Conservation (phyloP, 495 filamentous ascomycete genomes). For the Neurospora terricola region DNA sequence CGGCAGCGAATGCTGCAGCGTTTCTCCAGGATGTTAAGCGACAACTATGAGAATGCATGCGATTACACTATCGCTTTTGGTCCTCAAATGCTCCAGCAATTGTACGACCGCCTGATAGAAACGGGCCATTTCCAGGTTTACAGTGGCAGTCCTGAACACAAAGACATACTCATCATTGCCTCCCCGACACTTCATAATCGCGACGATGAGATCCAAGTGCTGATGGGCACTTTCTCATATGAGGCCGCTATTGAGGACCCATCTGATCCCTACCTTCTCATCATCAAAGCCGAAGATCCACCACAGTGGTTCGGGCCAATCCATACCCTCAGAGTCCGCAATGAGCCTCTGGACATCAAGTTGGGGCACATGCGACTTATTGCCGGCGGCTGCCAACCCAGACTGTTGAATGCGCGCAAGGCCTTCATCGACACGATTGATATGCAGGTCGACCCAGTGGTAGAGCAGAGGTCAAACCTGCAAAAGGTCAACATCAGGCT, state of each 20-base stretch:
- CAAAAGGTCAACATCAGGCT: conserved; percentile 84
- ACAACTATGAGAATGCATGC: conserved; percentile 90
- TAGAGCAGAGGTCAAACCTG: conserved; percentile 88
- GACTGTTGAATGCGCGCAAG: conserved; percentile 65
- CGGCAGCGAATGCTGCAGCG: conserved; percentile 70
- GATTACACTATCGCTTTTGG: conserved; percentile 78
- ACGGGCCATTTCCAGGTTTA: conserved; percentile 81
- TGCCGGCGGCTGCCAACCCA: conserved; percentile 74
- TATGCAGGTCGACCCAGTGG: conserved; percentile 73
- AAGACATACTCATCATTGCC: conserved; percentile 74
- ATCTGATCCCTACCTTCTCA: conserved; percentile 69
- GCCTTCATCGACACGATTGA: conserved; percentile 68
- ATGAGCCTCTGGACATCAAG: conserved; percentile 77
- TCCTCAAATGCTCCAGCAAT: conserved; percentile 51
- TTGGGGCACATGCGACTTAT: conserved; percentile 79
- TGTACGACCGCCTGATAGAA: conserved; percentile 73
- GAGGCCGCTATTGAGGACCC: conserved; percentile 66
- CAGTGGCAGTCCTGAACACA: conserved; percentile 53
- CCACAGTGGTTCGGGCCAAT: conserved; percentile 73
- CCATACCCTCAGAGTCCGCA: conserved; percentile 57
- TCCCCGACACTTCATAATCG: conserved; percentile 67
- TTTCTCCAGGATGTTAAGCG: conserved; percentile 78
- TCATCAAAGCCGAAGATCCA: conserved; percentile 70
- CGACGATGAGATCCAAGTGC: conserved; percentile 67
- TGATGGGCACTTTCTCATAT: conserved; percentile 82